Conservation (phyloP, 495 filamentous ascomycete species). For the Viridothelium virens region DNA sequence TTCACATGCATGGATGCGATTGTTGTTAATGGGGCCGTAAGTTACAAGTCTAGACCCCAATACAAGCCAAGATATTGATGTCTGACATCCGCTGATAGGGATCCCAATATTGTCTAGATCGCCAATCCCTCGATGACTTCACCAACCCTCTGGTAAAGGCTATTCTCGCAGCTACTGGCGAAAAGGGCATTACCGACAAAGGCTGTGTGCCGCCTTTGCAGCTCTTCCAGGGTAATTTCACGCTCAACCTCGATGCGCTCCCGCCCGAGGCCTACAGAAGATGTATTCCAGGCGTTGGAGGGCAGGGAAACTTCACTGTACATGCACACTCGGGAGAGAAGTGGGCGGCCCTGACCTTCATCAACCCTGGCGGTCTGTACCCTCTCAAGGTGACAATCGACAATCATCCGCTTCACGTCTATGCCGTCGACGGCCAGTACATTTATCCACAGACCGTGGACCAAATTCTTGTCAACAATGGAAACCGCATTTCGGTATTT, state of each 20-base stretch:
- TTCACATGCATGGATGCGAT: conserved; percentile 15
- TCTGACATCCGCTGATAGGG: background rate
- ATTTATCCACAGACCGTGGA: conserved; percentile 14
- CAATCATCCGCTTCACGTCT: conserved; percentile 12
- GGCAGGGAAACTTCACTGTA: conserved; percentile 8
- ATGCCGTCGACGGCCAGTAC: conserved; percentile 15
- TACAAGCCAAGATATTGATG: background rate
- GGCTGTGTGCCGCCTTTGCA: conserved; percentile 17
- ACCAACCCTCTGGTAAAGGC: conserved; percentile 12
- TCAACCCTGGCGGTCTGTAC: conserved; percentile 13
- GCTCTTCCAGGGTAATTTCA: conserved; percentile 16
- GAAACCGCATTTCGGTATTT: conserved; percentile 14
- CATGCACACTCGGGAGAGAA: conserved; percentile 3
- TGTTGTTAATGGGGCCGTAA: conserved; percentile 13
- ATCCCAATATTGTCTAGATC: conserved; percentile 13
- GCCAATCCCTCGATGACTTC: conserved; percentile 3
- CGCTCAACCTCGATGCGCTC: conserved; percentile 10
- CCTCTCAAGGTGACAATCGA: conserved; percentile 13
- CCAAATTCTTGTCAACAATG: conserved; percentile 13
- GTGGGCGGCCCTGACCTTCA: conserved; percentile 12
- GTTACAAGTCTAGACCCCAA: background rate
- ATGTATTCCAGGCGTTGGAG: conserved; percentile 8
- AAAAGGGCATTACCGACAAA: conserved; percentile 14
- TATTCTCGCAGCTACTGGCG: background rate
- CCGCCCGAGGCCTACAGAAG: conserved; percentile 12